Evolutionary conservation across 2,329 filamentous ascomycete genomes (phyloP), one percentile per base, ranked within the genome.

Genomic region (Bipolaris cookei): DNA sequence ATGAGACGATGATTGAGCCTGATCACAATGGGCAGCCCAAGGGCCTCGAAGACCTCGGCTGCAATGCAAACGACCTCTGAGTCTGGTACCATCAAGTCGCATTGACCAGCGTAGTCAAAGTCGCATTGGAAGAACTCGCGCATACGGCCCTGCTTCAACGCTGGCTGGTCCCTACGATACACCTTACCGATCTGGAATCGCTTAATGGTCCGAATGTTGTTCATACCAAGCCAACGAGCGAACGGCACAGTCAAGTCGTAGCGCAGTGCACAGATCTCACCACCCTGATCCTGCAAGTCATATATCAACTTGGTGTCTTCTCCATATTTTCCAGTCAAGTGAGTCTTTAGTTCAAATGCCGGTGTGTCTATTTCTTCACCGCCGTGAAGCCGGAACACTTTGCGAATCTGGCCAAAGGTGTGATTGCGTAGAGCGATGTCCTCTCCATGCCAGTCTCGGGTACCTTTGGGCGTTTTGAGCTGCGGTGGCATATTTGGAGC

Each of bases 101-200:
- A 94, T 37, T 79, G 81, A 58, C 93, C 92, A 8, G 92, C 92
- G 79, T 96, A 93, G 74, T 97, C 92, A 73, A 97, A 95, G 79
- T 97, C 92, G 80, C 92, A 97, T 78, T 97, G 92, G 80, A 95
- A 96, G 78, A 96, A 96, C 79, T 97, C 93, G 72, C 92, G 86
- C 89, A 96, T 94, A 47, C 92, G 86, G 46, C 92, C 93, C 74
- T 95, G 94, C 59, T 88, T 90, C 78, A 97, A 90, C 0, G 64
- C 61, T 18, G 89, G 89, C 75, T 91, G 89, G 76, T 92, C 89
- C 75, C 89, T 80, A 61, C 90, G 83, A 79, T 92, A 92, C 42
- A 97, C 92, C 80, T 97, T 97, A 67, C 91, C 92, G 67, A 97
- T 92, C 79, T 96, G 91, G 77, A 95, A 97, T 69, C 93, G 86